Base-by-base conservation (phyloP, 345 rosid species). In the Linum usitatissimum region DNA sequence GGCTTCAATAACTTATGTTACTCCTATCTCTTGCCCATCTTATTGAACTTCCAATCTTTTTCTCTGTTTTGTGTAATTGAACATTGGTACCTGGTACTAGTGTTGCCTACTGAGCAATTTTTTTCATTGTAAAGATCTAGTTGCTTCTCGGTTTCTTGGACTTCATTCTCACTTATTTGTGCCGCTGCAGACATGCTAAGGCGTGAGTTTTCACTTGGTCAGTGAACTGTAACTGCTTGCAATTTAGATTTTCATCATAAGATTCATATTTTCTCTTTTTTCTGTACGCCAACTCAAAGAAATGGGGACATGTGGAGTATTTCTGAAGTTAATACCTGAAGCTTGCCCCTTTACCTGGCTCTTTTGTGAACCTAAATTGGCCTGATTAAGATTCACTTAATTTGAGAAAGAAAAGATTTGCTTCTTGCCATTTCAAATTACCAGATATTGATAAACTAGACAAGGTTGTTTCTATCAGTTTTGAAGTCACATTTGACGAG, bases 1-100 rank as follows among this genome's bases (percentile, higher is more conserved):
- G 49, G 60, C 76, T 73, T 67, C 54, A 64, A 66, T 60, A 34
- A 42, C 59, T 45, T 34, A 17, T 49, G 10, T 57, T 64, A 57
- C 45, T 64, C 54, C 62, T 10, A 2, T 70, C 30, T 64, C 15
- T 53, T 55, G 19, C 9, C 21, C 30, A 39, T 15, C 19, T 64
- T 30, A 45, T 15, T 45, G 51, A 45, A 45, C 51, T 45, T 45
- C 15, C 17, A 45, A 45, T 10, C 15, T 10, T 45, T 45, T 45
- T 15, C 51, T 45, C 15, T 45, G 15, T 34, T 45, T 45, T 45
- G 51, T 45, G 51, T 15, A 10, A 15, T 45, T 45, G 51, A 15
- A 45, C 51, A 8, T 3, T 15, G 51, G 17, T 45, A 15, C 14
- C 14, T 45, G 17, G 14, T 45, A 9, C 51, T 45, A 15, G 14